Conservation (phyloP, 179 eudicot genomes). For the Beta lomatogona region DNA sequence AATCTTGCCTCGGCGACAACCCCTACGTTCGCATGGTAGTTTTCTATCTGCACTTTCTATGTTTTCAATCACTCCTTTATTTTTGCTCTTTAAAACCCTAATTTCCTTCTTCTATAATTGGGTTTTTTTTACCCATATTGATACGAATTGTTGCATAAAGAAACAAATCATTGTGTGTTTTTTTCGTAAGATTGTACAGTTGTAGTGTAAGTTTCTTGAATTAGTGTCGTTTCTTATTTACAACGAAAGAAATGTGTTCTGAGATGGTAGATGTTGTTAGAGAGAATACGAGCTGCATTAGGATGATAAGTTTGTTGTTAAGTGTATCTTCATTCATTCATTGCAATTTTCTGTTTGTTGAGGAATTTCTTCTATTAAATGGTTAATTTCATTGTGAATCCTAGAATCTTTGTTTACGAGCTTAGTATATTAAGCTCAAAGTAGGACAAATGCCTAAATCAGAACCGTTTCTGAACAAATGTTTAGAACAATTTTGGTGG, state of each 20-base stretch:
- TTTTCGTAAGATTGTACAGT: neutral
- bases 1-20: constrained; percentile 88
- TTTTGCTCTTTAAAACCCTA: neutral
- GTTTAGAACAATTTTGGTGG: too few species aligned
- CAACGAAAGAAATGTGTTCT: too few species aligned
- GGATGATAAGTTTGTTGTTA: neutral
- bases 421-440: too few species aligned
- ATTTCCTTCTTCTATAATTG: neutral
- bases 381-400: too few species aligned
- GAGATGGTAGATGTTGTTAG: too few species aligned
- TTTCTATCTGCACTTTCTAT: neutral
- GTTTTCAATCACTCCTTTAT: too few species aligned
- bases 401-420: too few species aligned
- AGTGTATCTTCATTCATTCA: neutral
- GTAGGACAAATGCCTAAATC: too few species aligned
- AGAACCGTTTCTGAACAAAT: too few species aligned
- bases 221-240: too few species aligned
- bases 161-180: neutral
- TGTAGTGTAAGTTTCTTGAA: neutral
- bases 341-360: too few species aligned
- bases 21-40: constrained; percentile 52
- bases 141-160: neutral
- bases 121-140: neutral
- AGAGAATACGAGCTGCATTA: neutral
- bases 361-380: too few species aligned